Percentiles rank a stretch among this genome's conserved stretches.
These are phyloP conservation scores for Scytalidium lignicola DNA, from an alignment of 2,329 filamentous ascomycete species.

Conservation along the genomic window DNA sequence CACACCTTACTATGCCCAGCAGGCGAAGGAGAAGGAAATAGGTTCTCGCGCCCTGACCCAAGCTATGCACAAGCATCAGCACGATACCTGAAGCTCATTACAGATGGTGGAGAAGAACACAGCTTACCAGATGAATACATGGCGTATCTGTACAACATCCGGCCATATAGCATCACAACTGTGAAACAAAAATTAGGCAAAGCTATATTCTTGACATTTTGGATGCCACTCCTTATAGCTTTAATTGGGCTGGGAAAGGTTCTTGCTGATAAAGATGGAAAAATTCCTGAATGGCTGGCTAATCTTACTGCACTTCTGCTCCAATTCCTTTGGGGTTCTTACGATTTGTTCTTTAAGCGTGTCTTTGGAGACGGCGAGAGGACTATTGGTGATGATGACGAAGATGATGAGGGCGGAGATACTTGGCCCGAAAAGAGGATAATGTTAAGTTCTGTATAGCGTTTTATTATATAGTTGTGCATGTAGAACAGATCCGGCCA, in stretches of 20 bases:
- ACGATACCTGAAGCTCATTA: slow-evolving; percentile 78
- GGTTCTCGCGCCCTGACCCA: slow-evolving; percentile 53
- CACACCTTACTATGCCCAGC: slow-evolving; percentile 75
- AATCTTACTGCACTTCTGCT: slow-evolving; percentile 47
- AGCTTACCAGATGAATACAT: slow-evolving; percentile 75
- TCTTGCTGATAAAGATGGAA: slow-evolving; percentile 63
- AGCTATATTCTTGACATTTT: slow-evolving; percentile 54
- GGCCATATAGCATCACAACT: slow-evolving; percentile 66
- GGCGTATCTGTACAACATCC: slow-evolving; percentile 63
- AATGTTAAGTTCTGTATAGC: background rate
- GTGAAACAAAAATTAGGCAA: slow-evolving; percentile 61
- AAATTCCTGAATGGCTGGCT: slow-evolving; percentile 62
- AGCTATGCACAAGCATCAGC: slow-evolving; percentile 76
- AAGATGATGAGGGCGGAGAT: slow-evolving; percentile 7
- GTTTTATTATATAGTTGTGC: background rate
- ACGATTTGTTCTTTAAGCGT: slow-evolving; percentile 58
- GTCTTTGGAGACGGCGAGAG: slow-evolving; percentile 85
- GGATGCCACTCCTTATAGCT: slow-evolving; percentile 52
- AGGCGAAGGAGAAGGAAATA: background rate
- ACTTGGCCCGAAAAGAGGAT: slow-evolving; percentile 1
- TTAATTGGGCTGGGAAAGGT: slow-evolving; percentile 42
- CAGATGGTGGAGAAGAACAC: slow-evolving; percentile 73
- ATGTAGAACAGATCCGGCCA: too few species aligned
- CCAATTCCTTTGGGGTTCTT: slow-evolving; percentile 54
- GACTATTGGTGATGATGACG: slow-evolving; percentile 30